Base-by-base conservation (phyloP, 192 early-diverging fungal species). In the Gigaspora rosea region DNA sequence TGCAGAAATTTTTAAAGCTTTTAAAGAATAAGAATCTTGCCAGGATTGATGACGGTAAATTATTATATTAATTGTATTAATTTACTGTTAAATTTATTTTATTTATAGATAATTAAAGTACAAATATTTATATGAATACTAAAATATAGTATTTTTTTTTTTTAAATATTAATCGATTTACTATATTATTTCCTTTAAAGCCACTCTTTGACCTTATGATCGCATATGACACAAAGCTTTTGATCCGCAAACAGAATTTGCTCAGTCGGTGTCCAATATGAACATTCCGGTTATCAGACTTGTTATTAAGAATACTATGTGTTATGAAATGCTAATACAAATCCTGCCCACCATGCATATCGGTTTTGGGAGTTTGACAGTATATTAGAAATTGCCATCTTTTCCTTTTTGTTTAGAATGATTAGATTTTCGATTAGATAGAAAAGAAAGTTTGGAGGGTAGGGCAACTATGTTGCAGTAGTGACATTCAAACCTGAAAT, bases 401-500 rank as follows among this genome's bases (percentile, higher is more conserved):
- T 97, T 98, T 81, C 97, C 98, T 57, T 87, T 99, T 22, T 94
- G 93, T 71, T 73, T 98, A 78, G 97, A 98, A 83, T 98, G 96
- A 95, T 76, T 99, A 47, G 95, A 97, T 81, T 97, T 91, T 85
- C 84, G 86, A n/a, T 87, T 94, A 9, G 94, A 92, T 9, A 75
- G 88, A 47, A 95, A 92, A 80, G 71, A 81, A 84, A 20, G 82
- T 73, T n/a, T 36, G 81, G 22, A 77, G 15, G 80, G 79, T 0
- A 85, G 84, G 95, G 97, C 63, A 96, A 94, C 84, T 99, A 92
- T 83, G 92, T 96, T 48, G 98, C 98, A 3, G 90, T 99, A 61
- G 98, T 94, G 51, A 98, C 97, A 20, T 98, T 98, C 86, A 95
- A 98, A 73, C 96, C 98, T 2, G 92, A 92, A 70, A 97, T 99